Evolutionary conservation across 768 basidiomycete species (phyloP), one percentile per base, ranked within the genome.

Genomic region (Xerocomus spinulosus): DNA sequence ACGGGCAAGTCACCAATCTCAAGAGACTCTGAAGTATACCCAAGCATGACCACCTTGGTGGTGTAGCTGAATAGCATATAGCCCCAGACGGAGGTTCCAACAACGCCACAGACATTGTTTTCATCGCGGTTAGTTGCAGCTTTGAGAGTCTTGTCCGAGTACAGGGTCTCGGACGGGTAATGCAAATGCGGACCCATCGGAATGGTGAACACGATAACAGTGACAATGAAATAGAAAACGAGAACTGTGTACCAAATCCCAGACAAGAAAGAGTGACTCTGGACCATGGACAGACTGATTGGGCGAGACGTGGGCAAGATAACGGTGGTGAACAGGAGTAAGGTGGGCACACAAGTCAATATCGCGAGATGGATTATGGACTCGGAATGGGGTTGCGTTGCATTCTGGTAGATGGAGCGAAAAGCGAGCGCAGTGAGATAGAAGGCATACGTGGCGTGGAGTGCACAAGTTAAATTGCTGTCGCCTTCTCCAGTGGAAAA

Each of bases 1-100:
- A 94, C 82, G 5, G 92, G 93, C 25, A 96, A 71, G 62, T 96
- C 92, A 50, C 83, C 90, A 18, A 92, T 89, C 55, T 95, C 88
- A 38, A 95, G 76, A 49, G 79, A 84, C 47, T 78, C 75, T 2
- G 85, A 74, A 2, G 73, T 74, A 66, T 90, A 81, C 3, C 91
- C 92, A 34, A 92, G 81, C 79, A 83, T 82, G 46, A 94, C 81
- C 13, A 96, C 88, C 51, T 85, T 83, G 1, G 91, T 93, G 30
- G 87, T 90, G 63, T 92, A 93, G 14, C 82, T 82, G 67, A 96
- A 96, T n/a, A 92, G 68, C 5, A 96, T 66, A 42, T 72, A 53
- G 33, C 43, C 45, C 55, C 60, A 68, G 18, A 76, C 66, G 3
- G 72, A 69, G 20, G 81, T 74, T 48, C 74, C 83, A 76, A 58